A percentile compares a stretch with the other conserved stretches of the same genome.
Evolutionary conservation across 23 red algal species (phyloP).

Genomic region (Cyanidium caldarium): DNA sequence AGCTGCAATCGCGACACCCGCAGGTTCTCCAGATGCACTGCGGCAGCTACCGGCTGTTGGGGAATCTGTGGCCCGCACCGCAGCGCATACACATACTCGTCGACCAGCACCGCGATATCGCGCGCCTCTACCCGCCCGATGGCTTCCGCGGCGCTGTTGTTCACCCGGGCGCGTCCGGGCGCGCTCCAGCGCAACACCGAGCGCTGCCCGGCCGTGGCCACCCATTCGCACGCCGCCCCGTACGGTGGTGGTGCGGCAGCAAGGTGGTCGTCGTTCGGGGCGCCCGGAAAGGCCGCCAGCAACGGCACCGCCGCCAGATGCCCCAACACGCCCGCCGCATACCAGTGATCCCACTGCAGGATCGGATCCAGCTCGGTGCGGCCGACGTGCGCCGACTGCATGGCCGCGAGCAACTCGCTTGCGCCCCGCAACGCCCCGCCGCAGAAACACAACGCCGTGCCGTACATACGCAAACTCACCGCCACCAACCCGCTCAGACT

Average conservation of each 20-base stretch:
- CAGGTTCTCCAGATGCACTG: not conserved
- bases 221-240: no score
- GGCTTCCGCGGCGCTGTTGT: not conserved
- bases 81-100: not conserved
- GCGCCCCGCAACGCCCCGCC: constrained; percentile 12
- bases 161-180: not conserved
- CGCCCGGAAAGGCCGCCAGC: not conserved
- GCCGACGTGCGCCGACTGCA: constrained; percentile 40
- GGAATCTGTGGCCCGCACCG: not conserved
- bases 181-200: not conserved
- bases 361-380: constrained; percentile 53
- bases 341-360: constrained; percentile 58
- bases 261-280: no score
- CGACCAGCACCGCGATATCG: not conserved
- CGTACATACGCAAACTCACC: not conserved
- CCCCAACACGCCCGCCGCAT: constrained; percentile 43
- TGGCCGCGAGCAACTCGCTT: constrained; percentile 23
- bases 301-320: constrained; percentile 7
- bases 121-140: not conserved
- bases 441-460: not conserved
- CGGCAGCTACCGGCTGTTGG: not conserved
- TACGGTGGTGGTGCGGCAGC: no score
- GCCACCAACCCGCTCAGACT: not conserved
- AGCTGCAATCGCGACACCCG: not conserved
- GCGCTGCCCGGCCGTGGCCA: not conserved